Evolutionary conservation across 208 protist genomes (phyloP), one percentile per base, ranked within the genome.

Genomic region (Trypanosoma platydactyli): DNA sequence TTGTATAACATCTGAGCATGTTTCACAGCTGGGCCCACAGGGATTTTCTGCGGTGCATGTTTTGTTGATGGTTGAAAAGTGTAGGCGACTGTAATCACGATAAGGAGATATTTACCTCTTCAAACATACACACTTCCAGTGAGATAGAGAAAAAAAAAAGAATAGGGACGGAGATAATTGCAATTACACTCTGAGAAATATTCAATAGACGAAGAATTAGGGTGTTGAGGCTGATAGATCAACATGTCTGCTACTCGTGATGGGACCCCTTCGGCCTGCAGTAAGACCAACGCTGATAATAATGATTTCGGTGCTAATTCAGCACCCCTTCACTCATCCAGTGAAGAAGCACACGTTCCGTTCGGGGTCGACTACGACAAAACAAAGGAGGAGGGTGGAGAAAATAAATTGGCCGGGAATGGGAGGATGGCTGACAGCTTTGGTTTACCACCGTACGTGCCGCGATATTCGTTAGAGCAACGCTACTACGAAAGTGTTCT

Each of bases 361-460:
- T 38, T 38, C 9, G 33, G 33, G 33, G 9, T 3, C 33, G 33
- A 38, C 9, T 3, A 15, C 3, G 25, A 46, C 29, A 35, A n/a
- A n/a, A n/a, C n/a, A n/a, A n/a, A n/a, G n/a, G n/a, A n/a, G n/a
- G n/a, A n/a, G n/a, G n/a, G 20, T 13, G 50, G 58, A 38, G 27
- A 29, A 9, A 27, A 55, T 9, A 30, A 6, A 55, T 3, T 49
- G 45, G 13, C 45, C 9, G 59, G 1, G 22, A 40, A 9, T 38
- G 33, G 33, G 40, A 53, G 25, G n/a, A 38, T 38, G 33, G 33
- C 33, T 38, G 89, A 91, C 68, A 87, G 73, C 56, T 91, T 79
- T 57, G 86, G 84, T 53, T 64, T 95, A 6, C 85, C 85, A 0
- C 52, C 48, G 12, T 94, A 94, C 57, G 33, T 77, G 30, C 57